Percentiles rank a stretch among this genome's conserved stretches.
Evolutionary conservation across 352 stramenopile species (phyloP).

Genomic region (Phytophthora brassicae): DNA sequence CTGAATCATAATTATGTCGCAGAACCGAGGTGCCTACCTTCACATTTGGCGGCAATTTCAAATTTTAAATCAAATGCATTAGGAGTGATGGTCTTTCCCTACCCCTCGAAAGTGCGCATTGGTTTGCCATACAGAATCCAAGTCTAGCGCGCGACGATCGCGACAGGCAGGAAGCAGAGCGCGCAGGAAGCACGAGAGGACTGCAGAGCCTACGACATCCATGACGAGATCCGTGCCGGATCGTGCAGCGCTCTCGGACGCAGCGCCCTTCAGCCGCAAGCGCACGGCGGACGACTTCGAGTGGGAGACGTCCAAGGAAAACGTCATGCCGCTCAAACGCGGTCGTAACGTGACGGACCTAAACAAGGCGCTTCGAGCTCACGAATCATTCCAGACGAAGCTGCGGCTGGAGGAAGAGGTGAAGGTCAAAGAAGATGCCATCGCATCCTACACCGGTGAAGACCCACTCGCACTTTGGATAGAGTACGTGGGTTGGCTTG

Average conservation of each 20-base stretch:
- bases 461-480: constrained; percentile 73
- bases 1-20: constrained; percentile 11
- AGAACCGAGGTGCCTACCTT: constrained; percentile 9
- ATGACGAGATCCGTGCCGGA: constrained; percentile 24
- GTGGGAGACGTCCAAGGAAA: constrained; percentile 88
- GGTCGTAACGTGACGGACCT: constrained; percentile 79
- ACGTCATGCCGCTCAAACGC: constrained; percentile 83
- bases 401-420: constrained; percentile 53
- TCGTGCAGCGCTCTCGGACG: too few species aligned
- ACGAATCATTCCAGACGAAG: constrained; percentile 72
- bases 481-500: constrained; percentile 79
- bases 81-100: constrained; percentile 31
- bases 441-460: constrained; percentile 54
- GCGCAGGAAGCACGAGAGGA: neutral
- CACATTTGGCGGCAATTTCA: constrained; percentile 26
- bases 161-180: constrained; percentile 25
- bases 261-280: constrained; percentile 22
- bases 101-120: constrained; percentile 12
- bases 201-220: constrained; percentile 7
- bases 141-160: constrained; percentile 32
- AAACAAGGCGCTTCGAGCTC: constrained; percentile 63
- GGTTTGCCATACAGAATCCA: constrained; percentile 26
- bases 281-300: constrained; percentile 57
- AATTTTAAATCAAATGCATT: constrained; percentile 28
- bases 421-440: constrained; percentile 47